phyloP scores from a whole-genome alignment of 2,329 filamentous ascomycete genomes.

The Westerdykella sp. region DNA sequence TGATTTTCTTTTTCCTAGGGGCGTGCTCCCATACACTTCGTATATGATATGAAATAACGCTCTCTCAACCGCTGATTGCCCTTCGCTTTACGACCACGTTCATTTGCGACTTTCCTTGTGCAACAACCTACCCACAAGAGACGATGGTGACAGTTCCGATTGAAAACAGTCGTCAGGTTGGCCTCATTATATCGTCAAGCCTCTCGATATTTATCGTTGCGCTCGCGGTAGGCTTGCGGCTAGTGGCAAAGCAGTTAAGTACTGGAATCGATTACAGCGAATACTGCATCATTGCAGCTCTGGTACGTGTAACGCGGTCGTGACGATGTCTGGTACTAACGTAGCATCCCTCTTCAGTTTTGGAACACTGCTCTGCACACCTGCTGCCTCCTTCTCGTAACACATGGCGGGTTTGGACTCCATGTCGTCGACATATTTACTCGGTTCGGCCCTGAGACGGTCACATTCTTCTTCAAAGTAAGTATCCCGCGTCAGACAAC shows the following conservation, averaged over 20 bases:
- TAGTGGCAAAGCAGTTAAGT: slow-evolving; percentile 7
- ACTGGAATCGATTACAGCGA: slow-evolving; percentile 10
- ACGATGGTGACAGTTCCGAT: slow-evolving; percentile 5
- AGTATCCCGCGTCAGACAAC: not conserved
- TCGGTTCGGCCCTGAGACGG: slow-evolving; percentile 12
- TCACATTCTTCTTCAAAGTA: slow-evolving; percentile 18
- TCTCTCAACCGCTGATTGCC: too few relatives aligned
- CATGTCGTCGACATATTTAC: slow-evolving; percentile 10
- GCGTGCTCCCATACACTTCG: too few relatives aligned
- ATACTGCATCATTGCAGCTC: slow-evolving; percentile 10
- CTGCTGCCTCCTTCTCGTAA: slow-evolving; percentile 12
- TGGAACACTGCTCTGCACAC: slow-evolving; percentile 15
- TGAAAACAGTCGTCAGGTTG: slow-evolving; percentile 9
- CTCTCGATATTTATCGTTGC: slow-evolving; percentile 10
- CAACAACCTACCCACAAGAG: too few relatives aligned
- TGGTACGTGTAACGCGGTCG: slow-evolving; percentile 3
- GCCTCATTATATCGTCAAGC: slow-evolving; percentile 5
- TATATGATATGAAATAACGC: too few relatives aligned
- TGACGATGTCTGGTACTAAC: not conserved
- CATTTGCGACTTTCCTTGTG: too few relatives aligned
- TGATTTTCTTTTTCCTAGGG: too few relatives aligned
- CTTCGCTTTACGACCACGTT: too few relatives aligned
- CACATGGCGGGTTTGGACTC: slow-evolving; percentile 17
- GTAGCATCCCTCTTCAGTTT: slow-evolving; percentile 3
- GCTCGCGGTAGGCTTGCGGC: slow-evolving; percentile 7